Conservation (phyloP, 805 yeast genomes). For the Hanseniaspora guilliermondii region DNA sequence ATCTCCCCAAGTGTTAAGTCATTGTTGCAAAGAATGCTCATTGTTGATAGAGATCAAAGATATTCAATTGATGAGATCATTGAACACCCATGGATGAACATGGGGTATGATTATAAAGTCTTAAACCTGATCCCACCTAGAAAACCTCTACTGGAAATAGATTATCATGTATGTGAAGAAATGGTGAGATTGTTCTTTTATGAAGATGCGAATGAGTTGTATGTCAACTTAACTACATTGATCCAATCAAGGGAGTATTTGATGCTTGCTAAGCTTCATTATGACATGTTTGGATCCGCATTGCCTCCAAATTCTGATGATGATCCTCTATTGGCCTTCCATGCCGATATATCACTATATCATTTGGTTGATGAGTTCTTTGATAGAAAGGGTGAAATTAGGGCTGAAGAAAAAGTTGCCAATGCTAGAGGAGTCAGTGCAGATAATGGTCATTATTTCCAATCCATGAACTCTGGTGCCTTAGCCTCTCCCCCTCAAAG, state of each 20-base stretch:
- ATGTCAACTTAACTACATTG: slow-evolving; percentile 43
- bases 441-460: not conserved
- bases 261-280: slow-evolving; percentile 22
- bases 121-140: slow-evolving; percentile 66
- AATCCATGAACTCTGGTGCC: not conserved
- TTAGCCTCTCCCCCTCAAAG: not conserved
- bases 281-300: slow-evolving; percentile 17
- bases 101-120: slow-evolving; percentile 68
- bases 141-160: slow-evolving; percentile 45
- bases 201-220: slow-evolving; percentile 42
- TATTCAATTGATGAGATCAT: slow-evolving; percentile 69
- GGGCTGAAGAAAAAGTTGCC: slow-evolving; percentile 22
- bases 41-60: slow-evolving; percentile 74
- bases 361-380: slow-evolving; percentile 75
- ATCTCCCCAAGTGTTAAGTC: slow-evolving; percentile 67
- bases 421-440: not conserved
- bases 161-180: slow-evolving; percentile 52
- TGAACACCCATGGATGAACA: slow-evolving; percentile 88
- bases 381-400: slow-evolving; percentile 44
- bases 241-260: slow-evolving; percentile 53
- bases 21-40: slow-evolving; percentile 74
- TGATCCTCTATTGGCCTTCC: slow-evolving; percentile 78
- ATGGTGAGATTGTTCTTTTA: slow-evolving; percentile 75
- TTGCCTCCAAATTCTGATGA: slow-evolving; percentile 10
- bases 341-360: slow-evolving; percentile 80